Evolutionary conservation across 306 rosid genomes (phyloP), one percentile per base, ranked within the genome.

Genomic region (Oxytropis ochrocephala): DNA sequence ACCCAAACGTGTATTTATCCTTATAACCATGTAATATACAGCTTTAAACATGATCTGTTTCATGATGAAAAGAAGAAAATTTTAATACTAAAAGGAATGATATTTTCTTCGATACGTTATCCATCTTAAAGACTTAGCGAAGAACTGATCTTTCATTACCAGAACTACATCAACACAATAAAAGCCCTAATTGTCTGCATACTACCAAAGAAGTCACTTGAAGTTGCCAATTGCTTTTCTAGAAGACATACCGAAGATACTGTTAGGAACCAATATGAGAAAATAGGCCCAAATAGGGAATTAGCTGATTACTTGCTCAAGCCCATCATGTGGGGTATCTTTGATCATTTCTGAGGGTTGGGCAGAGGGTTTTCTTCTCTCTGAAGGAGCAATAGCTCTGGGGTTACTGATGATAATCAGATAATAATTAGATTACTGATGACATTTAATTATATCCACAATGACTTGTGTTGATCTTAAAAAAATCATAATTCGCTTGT

Each of bases 231-330:
- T 72, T 18, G 43, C 13, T 52, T 70, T 56, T 49, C 4, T 47
- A 71, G 48, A 48, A n/a, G 65, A 72, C 39, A 66, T 46, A 43
- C 16, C 59, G 7, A 72, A 67, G 62, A 59, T 59, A 51, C n/a
- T n/a, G n/a, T n/a, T n/a, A n/a, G n/a, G n/a, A n/a, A n/a, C n/a
- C n/a, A n/a, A n/a, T n/a, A n/a, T n/a, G n/a, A n/a, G n/a, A n/a
- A n/a, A n/a, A n/a, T n/a, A n/a, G n/a, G n/a, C n/a, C n/a, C n/a
- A n/a, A n/a, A n/a, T n/a, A n/a, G n/a, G n/a, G n/a, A n/a, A n/a
- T n/a, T n/a, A n/a, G n/a, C n/a, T n/a, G n/a, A n/a, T n/a, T n/a
- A n/a, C n/a, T n/a, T n/a, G n/a, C n/a, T n/a, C n/a, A n/a, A n/a
- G n/a, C n/a, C n/a, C n/a, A n/a, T n/a, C n/a, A n/a, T n/a, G n/a